Evolutionary conservation across 2,329 filamentous ascomycete species (phyloP).

Genomic region (Monosporascus sp.): DNA sequence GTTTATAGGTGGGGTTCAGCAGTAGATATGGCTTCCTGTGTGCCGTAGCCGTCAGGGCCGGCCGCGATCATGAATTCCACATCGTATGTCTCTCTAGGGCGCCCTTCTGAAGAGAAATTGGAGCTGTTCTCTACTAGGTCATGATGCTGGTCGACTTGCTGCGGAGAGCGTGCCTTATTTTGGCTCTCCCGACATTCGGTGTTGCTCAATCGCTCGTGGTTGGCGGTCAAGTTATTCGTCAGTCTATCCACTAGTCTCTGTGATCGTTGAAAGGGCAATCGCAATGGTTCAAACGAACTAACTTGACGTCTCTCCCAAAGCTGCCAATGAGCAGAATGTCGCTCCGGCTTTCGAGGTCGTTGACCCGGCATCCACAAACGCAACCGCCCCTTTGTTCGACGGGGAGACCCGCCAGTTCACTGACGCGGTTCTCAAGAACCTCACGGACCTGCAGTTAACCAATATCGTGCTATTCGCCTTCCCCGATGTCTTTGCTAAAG

Average conservation of each 20-base stretch:
- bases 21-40: not conserved
- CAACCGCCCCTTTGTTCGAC: slow-evolving; percentile 21
- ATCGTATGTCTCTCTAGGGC: not conserved
- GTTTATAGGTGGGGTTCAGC: not conserved
- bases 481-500: slow-evolving; percentile 6
- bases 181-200: slow-evolving; percentile 8
- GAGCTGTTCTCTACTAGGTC: not conserved
- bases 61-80: too few relatives aligned
- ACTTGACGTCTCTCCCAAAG: slow-evolving; percentile 14
- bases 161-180: slow-evolving; percentile 9
- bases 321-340: slow-evolving; percentile 18
- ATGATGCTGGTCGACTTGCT: slow-evolving; percentile 14
- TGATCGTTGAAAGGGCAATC: not conserved
- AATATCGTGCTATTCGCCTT: slow-evolving; percentile 20
- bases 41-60: not conserved
- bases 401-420: slow-evolving; percentile 22
- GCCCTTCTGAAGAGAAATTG: not conserved
- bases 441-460: slow-evolving; percentile 19
- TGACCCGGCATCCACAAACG: slow-evolving; percentile 19
- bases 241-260: slow-evolving; percentile 13
- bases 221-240: slow-evolving; percentile 19
- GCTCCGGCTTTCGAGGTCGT: slow-evolving; percentile 19
- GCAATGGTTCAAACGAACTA: slow-evolving; percentile 6
- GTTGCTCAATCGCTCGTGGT: slow-evolving; percentile 22
- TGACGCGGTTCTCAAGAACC: slow-evolving; percentile 19